Evolutionary conservation across 2,329 filamentous ascomycete genomes (phyloP), one percentile per base, ranked within the genome.

Genomic region (Fusarium sp.): DNA sequence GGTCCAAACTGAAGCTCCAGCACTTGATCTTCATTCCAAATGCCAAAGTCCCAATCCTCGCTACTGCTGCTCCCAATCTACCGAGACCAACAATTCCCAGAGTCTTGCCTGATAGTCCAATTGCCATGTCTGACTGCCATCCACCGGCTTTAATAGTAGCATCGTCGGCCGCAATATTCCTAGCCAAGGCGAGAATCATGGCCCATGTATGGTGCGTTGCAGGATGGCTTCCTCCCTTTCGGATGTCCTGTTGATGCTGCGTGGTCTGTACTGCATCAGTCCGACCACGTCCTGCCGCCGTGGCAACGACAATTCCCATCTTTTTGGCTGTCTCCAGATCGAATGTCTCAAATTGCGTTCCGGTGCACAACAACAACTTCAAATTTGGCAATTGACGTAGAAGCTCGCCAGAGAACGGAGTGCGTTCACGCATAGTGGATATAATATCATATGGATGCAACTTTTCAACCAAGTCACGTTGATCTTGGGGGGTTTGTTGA

Each of bases 11-110:
- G n/a, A 21, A 24, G 7, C 50, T 54, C 50, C 39, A 54, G 29
- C 50, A 54, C 8, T 54, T 54, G 21, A 47, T 48, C 29, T 54
- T 47, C 50, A 54, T 54, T 0, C 50, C 41, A 18, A 54, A 54
- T 3, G 41, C 50, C 29, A 54, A 21, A 21, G n/a, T 47, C 15
- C 50, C 50, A 1, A 54, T 54, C 28, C 50, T 54, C 4, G 50
- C 50, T 6, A 54, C 50, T 33, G 50, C 50, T 4, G 50, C 50
- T n/a, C 50, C 50, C 2, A 54, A 2, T 20, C 50, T 21, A 6
- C 50, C 50, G 2, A 54, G 29, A 21, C 50, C 50, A 15, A 54
- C 29, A 2, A 54, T 23, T 1, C 50, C 50, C 10, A 54, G 1
- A 6, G 50, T 54, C 28, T 35, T 54, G 5, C 50, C 39, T 1